Base-by-base conservation (phyloP, 768 basidiomycete genomes). In the Kwoniella europaea region DNA sequence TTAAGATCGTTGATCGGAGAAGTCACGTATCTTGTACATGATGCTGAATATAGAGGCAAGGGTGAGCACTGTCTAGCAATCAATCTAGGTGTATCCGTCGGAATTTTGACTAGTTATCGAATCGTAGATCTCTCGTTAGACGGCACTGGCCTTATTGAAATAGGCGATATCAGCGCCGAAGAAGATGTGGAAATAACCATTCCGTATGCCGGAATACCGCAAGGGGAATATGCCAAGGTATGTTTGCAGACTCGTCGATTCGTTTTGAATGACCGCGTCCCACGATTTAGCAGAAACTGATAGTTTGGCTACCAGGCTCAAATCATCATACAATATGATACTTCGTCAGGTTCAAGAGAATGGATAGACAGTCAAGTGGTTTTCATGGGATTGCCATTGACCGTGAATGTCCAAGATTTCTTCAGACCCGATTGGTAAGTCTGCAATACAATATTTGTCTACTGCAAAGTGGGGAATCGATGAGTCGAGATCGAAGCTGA, bases 371-470 rank as follows among this genome's bases (percentile, higher is more conserved):
- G 59, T 10, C 72, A 75, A 64, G 71, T 16, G 27, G 61, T 81
- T 4, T 86, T 87, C 15, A 89, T 91, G 7, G 87, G 91, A 0
- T 86, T 98, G 3, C 95, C 96, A 0, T 86, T 99, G 55, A 89
- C 91, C 2, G 92, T 98, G 68, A 97, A 95, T 68, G 96, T 98
- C 0, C 92, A 98, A 83, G 97, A 99, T 81, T 95, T 93, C 83
- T 98, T 98, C 86, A 89, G 96, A 22, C 91, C 91, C 29, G 86
- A 88, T 67, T 90, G 89, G 96, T 94, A 46, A 55, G 86, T 56
- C 6, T 43, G 57, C 44, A 56, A 57, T 24, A 62, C 35, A 43
- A 16, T 24, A 18, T 27, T 10, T 27, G 27, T 29, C 2, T 60
- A 10, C 20, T 60, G 58, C 55, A 12, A 12, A 41, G 2, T 44